Percentiles rank a stretch among this genome's conserved stretches.
phyloP scores from a whole-genome alignment of 176 grass and related monocot genomes.

The Oryza meridionalis region DNA sequence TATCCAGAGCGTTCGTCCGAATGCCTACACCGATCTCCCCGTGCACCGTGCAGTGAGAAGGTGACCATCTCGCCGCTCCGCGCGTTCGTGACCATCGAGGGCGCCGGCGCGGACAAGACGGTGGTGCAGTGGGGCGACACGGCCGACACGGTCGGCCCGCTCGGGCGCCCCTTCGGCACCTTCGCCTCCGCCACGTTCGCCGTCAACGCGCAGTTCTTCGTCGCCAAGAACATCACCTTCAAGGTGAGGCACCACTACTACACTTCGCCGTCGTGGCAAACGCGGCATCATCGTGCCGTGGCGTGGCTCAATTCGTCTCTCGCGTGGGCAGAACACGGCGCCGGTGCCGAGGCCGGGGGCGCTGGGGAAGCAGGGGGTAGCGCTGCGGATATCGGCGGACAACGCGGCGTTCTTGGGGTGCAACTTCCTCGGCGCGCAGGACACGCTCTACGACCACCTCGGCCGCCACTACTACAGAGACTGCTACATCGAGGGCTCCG shows the following conservation, averaged over 20 bases:
- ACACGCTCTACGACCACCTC: constrained; percentile 92
- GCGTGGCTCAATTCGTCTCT: too few species aligned
- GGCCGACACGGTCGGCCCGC: constrained; percentile 59
- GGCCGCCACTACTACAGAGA: constrained; percentile 92
- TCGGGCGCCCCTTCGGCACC: constrained; percentile 69
- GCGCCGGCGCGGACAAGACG: constrained; percentile 76
- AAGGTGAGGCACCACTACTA: constrained; percentile 47
- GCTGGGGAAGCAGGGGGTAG: constrained; percentile 88
- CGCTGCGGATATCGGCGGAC: constrained; percentile 86
- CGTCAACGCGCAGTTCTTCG: constrained; percentile 88
- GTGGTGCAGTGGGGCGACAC: constrained; percentile 97
- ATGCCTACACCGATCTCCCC: background rate
- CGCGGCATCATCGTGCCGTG: too few species aligned
- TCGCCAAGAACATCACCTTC: constrained; percentile 93
- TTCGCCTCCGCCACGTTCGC: constrained; percentile 95
- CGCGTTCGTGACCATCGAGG: constrained; percentile 86
- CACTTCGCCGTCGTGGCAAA: background rate
- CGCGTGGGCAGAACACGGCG: constrained; percentile 62
- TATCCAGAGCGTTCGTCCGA: background rate
- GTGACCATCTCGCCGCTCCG: constrained; percentile 76
- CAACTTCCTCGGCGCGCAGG: constrained; percentile 86
- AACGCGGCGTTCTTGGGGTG: constrained; percentile 88
- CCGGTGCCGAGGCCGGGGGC: constrained; percentile 77
- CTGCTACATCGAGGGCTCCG: constrained; percentile 96
- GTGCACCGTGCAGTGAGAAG: constrained; percentile 78